Percentiles rank a stretch among this genome's conserved stretches.
These are phyloP conservation scores for Lentithecium fluviatile DNA, from an alignment of 495 filamentous ascomycete species.

Conservation along the genomic window DNA sequence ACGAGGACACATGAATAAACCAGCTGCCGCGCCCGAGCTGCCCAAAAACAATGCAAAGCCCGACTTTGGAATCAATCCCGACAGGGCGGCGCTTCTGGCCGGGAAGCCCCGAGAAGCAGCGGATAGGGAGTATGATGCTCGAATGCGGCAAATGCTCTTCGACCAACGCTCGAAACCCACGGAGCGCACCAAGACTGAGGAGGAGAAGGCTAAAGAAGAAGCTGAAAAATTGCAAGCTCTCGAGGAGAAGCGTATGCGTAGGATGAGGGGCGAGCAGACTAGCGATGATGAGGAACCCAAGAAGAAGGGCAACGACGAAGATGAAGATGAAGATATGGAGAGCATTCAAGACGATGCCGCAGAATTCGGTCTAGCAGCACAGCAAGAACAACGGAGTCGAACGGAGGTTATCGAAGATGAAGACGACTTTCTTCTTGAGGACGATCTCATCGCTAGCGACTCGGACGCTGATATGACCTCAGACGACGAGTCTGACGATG, in stretches of 20 bases:
- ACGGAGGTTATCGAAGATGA: slow-evolving; percentile 70
- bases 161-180: slow-evolving; percentile 82
- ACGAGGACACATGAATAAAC: slow-evolving; percentile 47
- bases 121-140: slow-evolving; percentile 81
- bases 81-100: slow-evolving; percentile 57
- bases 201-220: slow-evolving; percentile 77
- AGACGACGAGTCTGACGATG: slow-evolving; percentile 55
- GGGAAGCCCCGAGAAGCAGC: slow-evolving; percentile 61
- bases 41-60: slow-evolving; percentile 17
- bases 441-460: slow-evolving; percentile 72
- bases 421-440: slow-evolving; percentile 87
- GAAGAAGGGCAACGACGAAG: slow-evolving; percentile 46
- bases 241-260: slow-evolving; percentile 69
- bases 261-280: slow-evolving; percentile 67
- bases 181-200: slow-evolving; percentile 84
- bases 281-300: slow-evolving; percentile 46
- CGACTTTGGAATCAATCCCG: slow-evolving; percentile 55
- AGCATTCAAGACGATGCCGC: slow-evolving; percentile 55
- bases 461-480: slow-evolving; percentile 57
- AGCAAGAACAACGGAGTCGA: slow-evolving; percentile 36
- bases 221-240: slow-evolving; percentile 70
- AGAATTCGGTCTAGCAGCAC: slow-evolving; percentile 55
- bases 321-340: slow-evolving; percentile 44
- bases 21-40: slow-evolving; percentile 45
- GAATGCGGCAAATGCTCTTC: slow-evolving; percentile 73